Evolutionary conservation across 108 stramenopile species (phyloP).

Genomic region (Aurantiochytrium sp.): DNA sequence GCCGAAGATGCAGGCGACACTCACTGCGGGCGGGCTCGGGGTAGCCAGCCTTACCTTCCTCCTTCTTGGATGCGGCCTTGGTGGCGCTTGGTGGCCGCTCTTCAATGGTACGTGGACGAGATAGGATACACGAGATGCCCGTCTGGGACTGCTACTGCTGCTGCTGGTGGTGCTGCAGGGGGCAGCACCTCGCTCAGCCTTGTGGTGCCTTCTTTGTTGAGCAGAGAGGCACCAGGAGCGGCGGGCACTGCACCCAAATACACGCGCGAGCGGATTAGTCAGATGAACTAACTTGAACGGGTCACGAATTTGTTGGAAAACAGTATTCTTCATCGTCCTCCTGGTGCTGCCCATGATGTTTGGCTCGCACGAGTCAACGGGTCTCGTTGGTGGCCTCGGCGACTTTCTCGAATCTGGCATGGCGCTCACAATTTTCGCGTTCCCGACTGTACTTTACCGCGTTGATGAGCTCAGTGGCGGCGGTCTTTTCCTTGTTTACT

Average conservation of each 20-base stretch:
- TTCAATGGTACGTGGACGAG: not conserved
- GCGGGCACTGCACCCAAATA: no score
- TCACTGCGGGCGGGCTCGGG: not conserved
- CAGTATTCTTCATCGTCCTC: not conserved
- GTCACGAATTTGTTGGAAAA: not conserved
- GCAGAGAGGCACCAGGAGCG: no score
- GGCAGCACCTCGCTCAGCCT: no score
- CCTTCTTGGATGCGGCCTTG: not conserved
- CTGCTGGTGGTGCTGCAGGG: no score
- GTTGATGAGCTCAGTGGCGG: not conserved
- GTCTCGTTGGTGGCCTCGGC: not conserved
- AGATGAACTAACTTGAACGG: no score
- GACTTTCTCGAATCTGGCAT: not conserved
- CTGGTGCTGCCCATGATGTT: slow-evolving; percentile 1
- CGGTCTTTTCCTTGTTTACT: not conserved
- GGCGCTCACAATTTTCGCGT: not conserved
- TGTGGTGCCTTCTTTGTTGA: no score
- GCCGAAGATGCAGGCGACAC: not conserved
- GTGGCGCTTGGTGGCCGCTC: slow-evolving; percentile 16
- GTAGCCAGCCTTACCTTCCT: not conserved
- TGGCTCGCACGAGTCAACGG: not conserved
- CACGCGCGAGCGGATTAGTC: no score
- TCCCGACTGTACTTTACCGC: slow-evolving; percentile 4
- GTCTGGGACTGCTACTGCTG: no score
- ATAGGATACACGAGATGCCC: no score